Percentiles rank a stretch among this genome's conserved stretches.
Conservation (phyloP, 2,329 filamentous ascomycete genomes). For the Scedosporium apiospermum region DNA sequence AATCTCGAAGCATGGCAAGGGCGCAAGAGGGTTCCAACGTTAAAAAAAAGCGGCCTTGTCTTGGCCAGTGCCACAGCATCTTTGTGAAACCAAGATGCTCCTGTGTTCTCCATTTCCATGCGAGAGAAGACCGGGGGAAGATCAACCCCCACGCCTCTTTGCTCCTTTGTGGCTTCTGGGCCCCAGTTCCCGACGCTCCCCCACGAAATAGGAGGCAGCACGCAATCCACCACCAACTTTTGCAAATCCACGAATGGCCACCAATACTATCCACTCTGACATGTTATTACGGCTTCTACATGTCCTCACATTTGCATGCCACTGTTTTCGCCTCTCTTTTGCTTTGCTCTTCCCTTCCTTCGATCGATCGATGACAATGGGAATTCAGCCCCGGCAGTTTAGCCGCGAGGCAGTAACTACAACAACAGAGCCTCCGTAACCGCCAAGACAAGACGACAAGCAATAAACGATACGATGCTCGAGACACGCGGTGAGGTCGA, state of each 20-base stretch:
- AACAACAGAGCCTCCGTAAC: not conserved
- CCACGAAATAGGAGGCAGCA: slow-evolving; percentile 1
- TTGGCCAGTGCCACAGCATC: too few species aligned
- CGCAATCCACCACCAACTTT: not conserved
- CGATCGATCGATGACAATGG: not conserved
- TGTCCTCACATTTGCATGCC: not conserved
- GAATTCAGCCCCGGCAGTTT: not conserved
- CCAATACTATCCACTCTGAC: not conserved
- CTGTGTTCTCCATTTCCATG: too few species aligned
- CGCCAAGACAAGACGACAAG: not conserved
- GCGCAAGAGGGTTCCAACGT: too few species aligned
- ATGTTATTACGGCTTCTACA: not conserved
- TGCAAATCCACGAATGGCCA: not conserved
- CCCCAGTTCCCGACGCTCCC: not conserved
- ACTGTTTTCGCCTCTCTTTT: not conserved
- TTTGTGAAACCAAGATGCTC: too few species aligned
- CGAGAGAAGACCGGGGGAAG: not conserved
- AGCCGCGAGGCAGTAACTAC: not conserved
- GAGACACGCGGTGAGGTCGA: not conserved
- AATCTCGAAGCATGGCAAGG: too few species aligned
- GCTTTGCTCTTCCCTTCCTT: not conserved
- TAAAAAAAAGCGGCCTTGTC: too few species aligned
- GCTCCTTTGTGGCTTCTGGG: not conserved
- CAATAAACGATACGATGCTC: not conserved
- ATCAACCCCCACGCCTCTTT: not conserved